Percentiles rank a stretch among this genome's conserved stretches.
Evolutionary conservation across 2,329 filamentous ascomycete species (phyloP).

Genomic region (Botrytis sinoallii): DNA sequence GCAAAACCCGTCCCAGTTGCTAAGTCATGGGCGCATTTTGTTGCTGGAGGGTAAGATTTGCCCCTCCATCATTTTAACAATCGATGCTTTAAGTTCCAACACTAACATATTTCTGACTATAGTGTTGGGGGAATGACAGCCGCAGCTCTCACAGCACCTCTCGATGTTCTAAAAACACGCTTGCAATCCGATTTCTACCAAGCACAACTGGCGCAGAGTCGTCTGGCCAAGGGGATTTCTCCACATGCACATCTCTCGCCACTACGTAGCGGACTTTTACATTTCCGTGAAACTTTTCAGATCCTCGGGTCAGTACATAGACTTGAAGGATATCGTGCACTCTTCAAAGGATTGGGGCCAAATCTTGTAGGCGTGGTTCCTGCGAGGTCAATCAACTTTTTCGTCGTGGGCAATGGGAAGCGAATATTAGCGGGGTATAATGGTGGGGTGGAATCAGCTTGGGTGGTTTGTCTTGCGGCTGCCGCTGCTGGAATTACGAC

Average conservation of each 20-base stretch:
- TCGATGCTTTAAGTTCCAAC: background rate
- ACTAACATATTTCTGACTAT: constrained; percentile 24
- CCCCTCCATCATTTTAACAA: background rate
- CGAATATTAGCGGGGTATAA: constrained; percentile 71
- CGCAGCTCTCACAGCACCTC: constrained; percentile 85
- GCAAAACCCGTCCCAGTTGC: constrained; percentile 48
- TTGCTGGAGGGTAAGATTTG: constrained; percentile 75
- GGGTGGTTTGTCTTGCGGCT: constrained; percentile 75
- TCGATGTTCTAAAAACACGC: constrained; percentile 91
- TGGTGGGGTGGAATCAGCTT: constrained; percentile 68
- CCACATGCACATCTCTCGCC: constrained; percentile 59
- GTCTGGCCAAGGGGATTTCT: constrained; percentile 51
- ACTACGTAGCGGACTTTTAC: constrained; percentile 63
- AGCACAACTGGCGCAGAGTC: constrained; percentile 67
- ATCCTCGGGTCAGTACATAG: constrained; percentile 79
- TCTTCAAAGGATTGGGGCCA: constrained; percentile 91
- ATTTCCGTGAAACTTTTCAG: constrained; percentile 81
- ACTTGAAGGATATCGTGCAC: constrained; percentile 76
- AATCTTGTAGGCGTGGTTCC: constrained; percentile 89
- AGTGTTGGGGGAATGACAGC: constrained; percentile 89
- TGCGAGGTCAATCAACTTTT: constrained; percentile 90
- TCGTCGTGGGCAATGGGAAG: constrained; percentile 89
- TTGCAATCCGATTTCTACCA: constrained; percentile 96
- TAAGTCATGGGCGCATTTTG: constrained; percentile 88
- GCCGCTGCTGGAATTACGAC: constrained; percentile 78